Percentiles rank a stretch among this genome's conserved stretches.
Conservation (phyloP, 768 basidiomycete genomes). For the Paxillus ammoniavirescens region DNA sequence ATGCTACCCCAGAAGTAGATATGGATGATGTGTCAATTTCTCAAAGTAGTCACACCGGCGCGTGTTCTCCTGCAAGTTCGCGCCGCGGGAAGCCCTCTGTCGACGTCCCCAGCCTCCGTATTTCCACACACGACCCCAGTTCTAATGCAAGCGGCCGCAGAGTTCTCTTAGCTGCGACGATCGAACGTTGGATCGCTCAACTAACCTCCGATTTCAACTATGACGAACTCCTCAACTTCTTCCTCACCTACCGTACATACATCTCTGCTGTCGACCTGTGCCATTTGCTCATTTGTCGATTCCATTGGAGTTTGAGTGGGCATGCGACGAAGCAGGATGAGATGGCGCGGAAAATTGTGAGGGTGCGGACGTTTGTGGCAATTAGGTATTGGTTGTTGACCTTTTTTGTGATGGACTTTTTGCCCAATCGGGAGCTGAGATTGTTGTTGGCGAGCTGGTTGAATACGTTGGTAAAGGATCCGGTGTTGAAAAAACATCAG, state of each 20-base stretch:
- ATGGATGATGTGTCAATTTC: slow-evolving; percentile 41
- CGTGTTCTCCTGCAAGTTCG: slow-evolving; percentile 40
- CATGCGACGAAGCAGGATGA: slow-evolving; percentile 52
- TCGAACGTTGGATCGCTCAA: slow-evolving; percentile 92
- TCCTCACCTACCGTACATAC: slow-evolving; percentile 89
- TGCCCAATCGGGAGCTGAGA: slow-evolving; percentile 76
- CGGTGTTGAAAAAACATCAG: slow-evolving; percentile 59
- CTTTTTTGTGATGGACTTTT: slow-evolving; percentile 87
- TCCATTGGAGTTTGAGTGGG: slow-evolving; percentile 76
- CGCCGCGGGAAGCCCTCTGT: slow-evolving; percentile 30
- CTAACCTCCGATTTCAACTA: slow-evolving; percentile 84
- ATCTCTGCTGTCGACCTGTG: slow-evolving; percentile 77
- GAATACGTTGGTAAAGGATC: slow-evolving; percentile 72
- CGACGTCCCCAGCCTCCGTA: slow-evolving; percentile 28
- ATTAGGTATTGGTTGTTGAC: slow-evolving; percentile 89
- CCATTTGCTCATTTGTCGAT: slow-evolving; percentile 79
- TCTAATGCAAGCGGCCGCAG: slow-evolving; percentile 23
- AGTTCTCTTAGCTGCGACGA: slow-evolving; percentile 83
- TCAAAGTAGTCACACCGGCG: slow-evolving; percentile 36
- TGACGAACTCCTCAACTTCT: slow-evolving; percentile 85
- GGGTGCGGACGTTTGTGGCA: slow-evolving; percentile 87
- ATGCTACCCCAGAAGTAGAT: slow-evolving; percentile 28
- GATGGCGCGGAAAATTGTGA: slow-evolving; percentile 69
- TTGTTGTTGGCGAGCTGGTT: slow-evolving; percentile 74
- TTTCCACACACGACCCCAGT: slow-evolving; percentile 27